Base-by-base conservation (phyloP, 495 filamentous ascomycete genomes). In the Bathelium albidoporum region DNA sequence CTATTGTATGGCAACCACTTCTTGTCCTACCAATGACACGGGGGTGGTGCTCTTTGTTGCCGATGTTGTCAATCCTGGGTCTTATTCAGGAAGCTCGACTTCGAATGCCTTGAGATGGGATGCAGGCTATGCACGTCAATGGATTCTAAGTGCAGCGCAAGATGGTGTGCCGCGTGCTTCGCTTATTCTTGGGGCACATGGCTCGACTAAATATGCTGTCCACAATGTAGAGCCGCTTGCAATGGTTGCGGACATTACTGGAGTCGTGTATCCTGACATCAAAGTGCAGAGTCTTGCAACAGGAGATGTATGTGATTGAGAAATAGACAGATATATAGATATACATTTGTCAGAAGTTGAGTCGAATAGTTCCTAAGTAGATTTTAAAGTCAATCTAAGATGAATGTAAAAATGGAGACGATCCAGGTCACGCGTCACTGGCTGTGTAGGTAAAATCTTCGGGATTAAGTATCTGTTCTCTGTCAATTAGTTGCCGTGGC, bases 1-100 rank as follows among this genome's bases (percentile, higher is more conserved):
- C 29, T 66, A 59, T 32, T 29, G 32, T 31, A 39, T 64, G 11
- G 63, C 53, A 26, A 59, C 32, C 24, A 24, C 44, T 14, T 52
- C 36, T 24, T 66, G 65, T 36, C 28, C 59, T 32, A 39, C 28
- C 3, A 36, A 26, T 12, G 59, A 39, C 31, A 26, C 59, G 9
- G 59, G 39, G 10, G 20, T 60, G 28, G 59, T 34, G 20, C 22
- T 60, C 32, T 34, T 24, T 11, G 39, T 41, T 20, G 59, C 59
- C n/a, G 59, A 60, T 20, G 59, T 41, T 12, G 32, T 34, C 32
- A 39, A 41, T 36, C 59, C 59, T 18, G 59, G 59, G 29, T 34
- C 39, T 36, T 28, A 24, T 36, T 32, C 59, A 20, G 44, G 44
- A 20, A 18, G 5, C 22, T 49, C 44, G 5, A 49, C 44, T 12